Base-by-base conservation (phyloP, 2,329 filamentous ascomycete species). In the Nothopassalora personata region DNA sequence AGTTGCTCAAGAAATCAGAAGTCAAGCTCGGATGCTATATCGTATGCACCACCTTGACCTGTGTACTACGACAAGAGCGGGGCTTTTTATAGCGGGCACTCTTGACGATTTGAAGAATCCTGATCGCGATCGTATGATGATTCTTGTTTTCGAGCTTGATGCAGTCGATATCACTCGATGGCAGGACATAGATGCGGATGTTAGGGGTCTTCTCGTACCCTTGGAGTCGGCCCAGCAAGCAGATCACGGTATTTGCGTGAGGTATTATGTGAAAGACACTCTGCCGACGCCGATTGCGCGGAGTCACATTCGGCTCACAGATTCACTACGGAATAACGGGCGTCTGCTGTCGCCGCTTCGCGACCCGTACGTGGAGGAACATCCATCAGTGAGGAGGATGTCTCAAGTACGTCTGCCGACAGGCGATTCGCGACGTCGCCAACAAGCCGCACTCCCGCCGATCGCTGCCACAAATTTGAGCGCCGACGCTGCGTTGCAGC, bases 61-160 rank as follows among this genome's bases (percentile, higher is more conserved):
- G 3, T 43, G 33, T 27, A 10, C n/a, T 11, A 10, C 23, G 27
- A 23, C 18, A 11, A 47, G 48, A 13, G 27, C 11, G 10, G 60
- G 60, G 13, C 47, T 62, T 2, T 62, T 53, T 47, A 52, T 58
- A 13, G 51, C 52, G 8, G 60, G 60, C 46, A 36, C 5, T 18
- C 43, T 54, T 19, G 28, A 15, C 4, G 56, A 58, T n/a, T n/a
- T 54, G 19, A 9, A 50, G 13, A 11, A 47, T 13, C 13, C 5
- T 8, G 18, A 55, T 15, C 56, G 54, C 28, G 60, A 62, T 18
- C 43, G 55, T 15, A 60, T 55, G 54, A 48, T 60, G 27, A 19
- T 62, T 7, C 18, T 62, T n/a, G 60, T 62, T 1, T n/a, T 62
- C n/a, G 60, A 62, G 51, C 34, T 62, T 33, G 23, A 9, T 11